Conservation (phyloP, 768 basidiomycete species). For the Pleurotus tuber-regium region DNA sequence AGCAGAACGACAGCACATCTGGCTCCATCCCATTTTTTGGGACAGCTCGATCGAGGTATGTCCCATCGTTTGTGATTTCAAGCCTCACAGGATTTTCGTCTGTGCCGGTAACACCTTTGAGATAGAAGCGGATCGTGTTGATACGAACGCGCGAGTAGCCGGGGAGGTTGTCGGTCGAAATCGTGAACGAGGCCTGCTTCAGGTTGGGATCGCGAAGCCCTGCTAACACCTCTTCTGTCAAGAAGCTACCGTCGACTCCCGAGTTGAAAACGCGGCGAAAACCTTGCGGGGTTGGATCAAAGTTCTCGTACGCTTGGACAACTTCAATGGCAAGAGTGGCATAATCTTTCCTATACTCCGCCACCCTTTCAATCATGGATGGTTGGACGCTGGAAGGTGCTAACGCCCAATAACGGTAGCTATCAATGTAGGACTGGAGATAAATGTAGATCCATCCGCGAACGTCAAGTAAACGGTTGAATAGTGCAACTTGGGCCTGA, state of each 20-base stretch:
- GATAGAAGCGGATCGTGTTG: not conserved
- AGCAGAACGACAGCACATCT: not conserved
- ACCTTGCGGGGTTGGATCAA: not conserved
- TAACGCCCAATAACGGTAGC: not conserved
- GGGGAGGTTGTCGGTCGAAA: not conserved
- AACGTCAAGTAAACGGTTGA: not conserved
- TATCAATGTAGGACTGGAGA: not conserved
- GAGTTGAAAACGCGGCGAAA: not conserved
- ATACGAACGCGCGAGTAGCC: not conserved
- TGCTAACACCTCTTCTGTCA: not conserved
- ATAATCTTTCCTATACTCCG: not conserved
- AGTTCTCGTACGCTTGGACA: not conserved
- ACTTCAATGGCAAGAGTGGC: not conserved
- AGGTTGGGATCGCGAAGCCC: not conserved
- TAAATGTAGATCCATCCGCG: slow-evolving; percentile 1
- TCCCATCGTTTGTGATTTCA: not conserved
- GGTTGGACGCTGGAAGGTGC: not conserved
- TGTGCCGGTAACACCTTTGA: not conserved
- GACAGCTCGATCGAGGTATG: not conserved
- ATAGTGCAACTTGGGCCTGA: not conserved
- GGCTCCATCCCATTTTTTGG: not conserved
- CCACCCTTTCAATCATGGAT: not conserved
- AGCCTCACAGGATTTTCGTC: not conserved
- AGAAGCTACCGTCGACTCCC: not conserved
- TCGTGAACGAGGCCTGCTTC: not conserved